A percentile compares a stretch with the other conserved stretches of the same genome.
Evolutionary conservation across 345 rosid species (phyloP).

Genomic region (Eucalyptus rudis): DNA sequence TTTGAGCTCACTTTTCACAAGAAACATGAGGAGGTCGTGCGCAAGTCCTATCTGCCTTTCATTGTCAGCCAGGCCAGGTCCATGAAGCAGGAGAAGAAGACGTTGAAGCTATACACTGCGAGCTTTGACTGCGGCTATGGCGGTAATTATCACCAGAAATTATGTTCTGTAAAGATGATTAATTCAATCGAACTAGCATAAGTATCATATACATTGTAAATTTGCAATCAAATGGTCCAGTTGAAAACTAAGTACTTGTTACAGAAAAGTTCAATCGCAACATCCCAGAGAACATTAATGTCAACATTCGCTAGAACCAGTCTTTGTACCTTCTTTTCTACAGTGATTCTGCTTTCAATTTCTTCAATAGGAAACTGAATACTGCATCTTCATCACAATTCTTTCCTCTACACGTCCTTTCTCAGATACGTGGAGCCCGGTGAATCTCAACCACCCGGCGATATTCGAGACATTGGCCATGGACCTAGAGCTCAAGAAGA

Average conservation of each 20-base stretch:
- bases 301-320: neutral
- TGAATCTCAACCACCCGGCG: constrained; percentile 17
- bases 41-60: constrained; percentile 36
- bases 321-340: neutral
- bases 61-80: constrained; percentile 26
- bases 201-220: neutral
- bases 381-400: neutral
- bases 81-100: constrained; percentile 30
- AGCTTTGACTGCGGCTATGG: neutral
- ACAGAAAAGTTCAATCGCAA: neutral
- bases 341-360: neutral
- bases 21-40: constrained; percentile 11
- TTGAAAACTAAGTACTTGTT: neutral
- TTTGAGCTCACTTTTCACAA: constrained; percentile 19
- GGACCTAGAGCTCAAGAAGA: neutral
- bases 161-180: neutral
- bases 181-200: neutral
- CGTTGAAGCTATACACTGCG: constrained; percentile 37
- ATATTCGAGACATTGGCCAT: constrained; percentile 1
- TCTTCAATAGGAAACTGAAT: neutral
- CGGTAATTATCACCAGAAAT: neutral
- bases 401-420: neutral
- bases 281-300: neutral
- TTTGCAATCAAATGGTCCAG: neutral
- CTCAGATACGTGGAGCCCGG: constrained; percentile 33